Percentiles rank a stretch among this genome's conserved stretches.
Conservation (phyloP, 139 green algal genomes). For the Edaphochlamys debaryana region DNA sequence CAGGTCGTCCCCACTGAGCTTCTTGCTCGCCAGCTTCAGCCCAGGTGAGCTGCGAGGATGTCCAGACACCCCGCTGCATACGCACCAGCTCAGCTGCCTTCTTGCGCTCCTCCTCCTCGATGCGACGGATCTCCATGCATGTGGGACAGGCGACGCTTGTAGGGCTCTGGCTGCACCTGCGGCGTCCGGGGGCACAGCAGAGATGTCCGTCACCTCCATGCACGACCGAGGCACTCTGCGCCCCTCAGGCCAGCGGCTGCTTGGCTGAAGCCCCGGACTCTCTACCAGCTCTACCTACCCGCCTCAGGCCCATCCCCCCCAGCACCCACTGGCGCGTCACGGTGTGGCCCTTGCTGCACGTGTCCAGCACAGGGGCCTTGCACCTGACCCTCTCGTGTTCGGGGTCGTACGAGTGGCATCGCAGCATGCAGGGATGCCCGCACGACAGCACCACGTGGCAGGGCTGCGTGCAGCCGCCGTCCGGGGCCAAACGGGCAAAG, state of each 20-base stretch:
- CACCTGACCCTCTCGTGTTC: conserved; percentile 46
- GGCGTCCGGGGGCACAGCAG: no score
- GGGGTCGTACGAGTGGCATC: conserved; percentile 54
- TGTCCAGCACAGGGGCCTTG: conserved; percentile 44
- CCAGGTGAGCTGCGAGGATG: no score
- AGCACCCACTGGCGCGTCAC: conserved; percentile 32
- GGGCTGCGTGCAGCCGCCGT: conserved; percentile 68
- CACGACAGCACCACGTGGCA: conserved; percentile 64
- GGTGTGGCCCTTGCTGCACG: conserved; percentile 48
- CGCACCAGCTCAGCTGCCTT: conserved; percentile 35
- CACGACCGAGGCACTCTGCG: no score
- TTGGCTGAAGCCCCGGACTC: no score
- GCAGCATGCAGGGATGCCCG: conserved; percentile 65
- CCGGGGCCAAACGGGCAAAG: conserved; percentile 48
- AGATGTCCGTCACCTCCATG: no score
- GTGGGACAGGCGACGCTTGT: neutral
- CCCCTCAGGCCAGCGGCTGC: no score
- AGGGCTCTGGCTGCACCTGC: conserved; percentile 2
- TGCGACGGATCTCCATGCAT: conserved; percentile 37
- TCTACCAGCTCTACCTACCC: no score
- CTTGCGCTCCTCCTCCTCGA: conserved; percentile 26
- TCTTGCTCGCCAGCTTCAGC: no score
- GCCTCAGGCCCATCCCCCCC: no score
- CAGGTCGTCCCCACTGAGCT: no score
- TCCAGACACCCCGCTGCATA: no score